Percentiles rank a stretch among this genome's conserved stretches.
Evolutionary conservation across 176 grass and related monocot species (phyloP).

Genomic region (Bolboschoenus planiculmis): DNA sequence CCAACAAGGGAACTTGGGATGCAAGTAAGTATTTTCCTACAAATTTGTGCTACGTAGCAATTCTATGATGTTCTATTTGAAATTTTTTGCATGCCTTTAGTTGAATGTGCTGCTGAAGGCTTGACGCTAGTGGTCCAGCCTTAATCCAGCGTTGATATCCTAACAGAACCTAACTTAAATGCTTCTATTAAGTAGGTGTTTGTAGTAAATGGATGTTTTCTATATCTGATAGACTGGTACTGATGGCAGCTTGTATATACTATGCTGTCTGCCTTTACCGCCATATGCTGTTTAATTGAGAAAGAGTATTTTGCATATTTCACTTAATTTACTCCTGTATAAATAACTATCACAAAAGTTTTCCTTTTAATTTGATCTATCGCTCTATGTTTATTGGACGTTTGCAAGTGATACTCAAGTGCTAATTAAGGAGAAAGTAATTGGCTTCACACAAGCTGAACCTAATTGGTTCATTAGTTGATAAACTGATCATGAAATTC

Average conservation of each 20-base stretch:
- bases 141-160: background rate
- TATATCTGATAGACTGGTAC: background rate
- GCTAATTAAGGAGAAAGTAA: background rate
- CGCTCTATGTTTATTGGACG: background rate
- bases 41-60: background rate
- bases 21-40: constrained; percentile 38
- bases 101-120: background rate
- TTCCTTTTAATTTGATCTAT: too few species aligned
- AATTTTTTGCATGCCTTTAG: background rate
- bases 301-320: background rate
- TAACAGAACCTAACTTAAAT: background rate
- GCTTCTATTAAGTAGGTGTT: background rate
- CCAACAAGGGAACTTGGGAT: constrained; percentile 94
- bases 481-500: background rate
- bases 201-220: background rate
- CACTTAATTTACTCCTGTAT: background rate
- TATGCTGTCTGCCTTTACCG: too few species aligned
- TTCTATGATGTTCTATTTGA: background rate
- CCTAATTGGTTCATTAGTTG: background rate
- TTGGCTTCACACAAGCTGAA: background rate
- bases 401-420: background rate
- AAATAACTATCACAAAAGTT: too few species aligned
- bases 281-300: background rate
- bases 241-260: background rate
- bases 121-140: background rate